A percentile compares a stretch with the other conserved stretches of the same genome.
Conservation (phyloP, 108 stramenopile species). For the Hondaea fermentalgiana region DNA sequence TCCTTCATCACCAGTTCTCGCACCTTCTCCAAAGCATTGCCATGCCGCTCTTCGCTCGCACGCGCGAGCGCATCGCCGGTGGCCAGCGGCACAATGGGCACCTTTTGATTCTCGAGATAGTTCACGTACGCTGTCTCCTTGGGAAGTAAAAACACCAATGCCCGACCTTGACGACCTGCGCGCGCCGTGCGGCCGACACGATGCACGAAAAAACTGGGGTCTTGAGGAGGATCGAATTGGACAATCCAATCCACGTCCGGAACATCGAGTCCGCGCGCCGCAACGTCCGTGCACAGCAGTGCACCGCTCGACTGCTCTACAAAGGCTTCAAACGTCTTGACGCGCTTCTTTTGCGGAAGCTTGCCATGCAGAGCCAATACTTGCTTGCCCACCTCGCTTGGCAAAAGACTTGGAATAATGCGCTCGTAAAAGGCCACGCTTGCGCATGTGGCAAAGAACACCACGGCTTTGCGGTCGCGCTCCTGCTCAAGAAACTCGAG, state of each 20-base stretch:
- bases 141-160: constrained; percentile 71
- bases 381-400: background rate
- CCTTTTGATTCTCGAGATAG: constrained; percentile 62
- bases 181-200: constrained; percentile 90
- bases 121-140: constrained; percentile 90
- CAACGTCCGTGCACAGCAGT: constrained; percentile 91
- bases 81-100: constrained; percentile 47
- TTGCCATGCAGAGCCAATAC: constrained; percentile 70
- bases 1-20: constrained; percentile 34
- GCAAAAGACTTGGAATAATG: background rate
- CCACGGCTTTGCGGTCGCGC: constrained; percentile 71
- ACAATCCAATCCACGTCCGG: constrained; percentile 88
- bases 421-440: constrained; percentile 84
- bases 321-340: constrained; percentile 74
- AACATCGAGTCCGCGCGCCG: constrained; percentile 92
- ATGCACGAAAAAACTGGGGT: constrained; percentile 91
- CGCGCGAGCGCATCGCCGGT: background rate
- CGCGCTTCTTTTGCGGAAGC: constrained; percentile 82
- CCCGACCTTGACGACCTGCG: constrained; percentile 74
- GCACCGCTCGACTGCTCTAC: constrained; percentile 55
- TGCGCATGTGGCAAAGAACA: constrained; percentile 93
- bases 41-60: background rate
- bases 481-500: constrained; percentile 66
- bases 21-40: background rate
- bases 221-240: constrained; percentile 90